A percentile compares a stretch with the other conserved stretches of the same genome.
phyloP scores from a whole-genome alignment of 306 rosid genomes.

The Begonia peltatifolia region DNA sequence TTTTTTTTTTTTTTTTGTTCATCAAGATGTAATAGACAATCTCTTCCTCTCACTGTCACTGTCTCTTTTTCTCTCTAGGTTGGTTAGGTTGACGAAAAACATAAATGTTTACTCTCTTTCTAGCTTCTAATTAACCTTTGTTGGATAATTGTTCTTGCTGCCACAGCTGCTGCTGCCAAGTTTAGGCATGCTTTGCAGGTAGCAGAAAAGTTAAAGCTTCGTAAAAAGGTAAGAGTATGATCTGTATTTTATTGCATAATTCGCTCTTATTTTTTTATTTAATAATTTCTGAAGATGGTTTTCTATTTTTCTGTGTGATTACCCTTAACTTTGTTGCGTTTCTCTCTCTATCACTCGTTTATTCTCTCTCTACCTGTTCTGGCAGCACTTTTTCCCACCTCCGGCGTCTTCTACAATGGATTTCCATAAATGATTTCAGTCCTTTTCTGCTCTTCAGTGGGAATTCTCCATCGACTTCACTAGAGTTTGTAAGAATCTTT shows the following conservation, averaged over 20 bases:
- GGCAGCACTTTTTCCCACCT: background rate
- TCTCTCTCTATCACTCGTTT: no score
- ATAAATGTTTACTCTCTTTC: background rate
- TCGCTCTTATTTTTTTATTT: background rate
- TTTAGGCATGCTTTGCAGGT: conserved; percentile 2
- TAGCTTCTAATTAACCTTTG: background rate
- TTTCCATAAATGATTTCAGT: no score
- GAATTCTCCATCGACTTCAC: no score
- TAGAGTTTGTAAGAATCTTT: no score
- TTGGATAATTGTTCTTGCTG: background rate
- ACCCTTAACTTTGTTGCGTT: background rate
- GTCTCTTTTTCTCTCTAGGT: background rate
- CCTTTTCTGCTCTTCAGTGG: no score
- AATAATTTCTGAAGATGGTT: background rate
- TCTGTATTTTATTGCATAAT: background rate
- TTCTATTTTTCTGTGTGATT: background rate
- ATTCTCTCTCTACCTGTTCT: background rate
- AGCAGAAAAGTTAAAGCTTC: conserved; percentile 1
- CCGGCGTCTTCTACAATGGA: no score
- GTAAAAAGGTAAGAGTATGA: background rate
- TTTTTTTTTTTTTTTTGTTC: background rate
- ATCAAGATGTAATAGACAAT: background rate
- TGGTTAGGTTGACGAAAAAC: background rate
- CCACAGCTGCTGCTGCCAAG: background rate
- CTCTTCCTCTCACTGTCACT: background rate